These are phyloP conservation scores for Nicotiana attenuata DNA, from an alignment of 257 asterid species.

Conservation along the genomic window DNA sequence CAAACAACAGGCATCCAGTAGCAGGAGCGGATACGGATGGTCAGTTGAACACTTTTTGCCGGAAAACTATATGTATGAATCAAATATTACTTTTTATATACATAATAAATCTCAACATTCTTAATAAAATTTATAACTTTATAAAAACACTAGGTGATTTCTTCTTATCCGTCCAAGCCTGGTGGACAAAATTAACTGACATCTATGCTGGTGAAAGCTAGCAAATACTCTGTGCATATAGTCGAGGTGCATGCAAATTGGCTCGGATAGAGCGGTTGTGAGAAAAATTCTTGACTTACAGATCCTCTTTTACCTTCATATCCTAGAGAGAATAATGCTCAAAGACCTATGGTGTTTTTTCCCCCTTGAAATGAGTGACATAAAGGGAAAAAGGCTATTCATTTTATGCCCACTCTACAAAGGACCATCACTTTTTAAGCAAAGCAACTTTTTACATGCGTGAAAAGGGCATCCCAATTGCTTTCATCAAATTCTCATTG, in stretches of 20 bases:
- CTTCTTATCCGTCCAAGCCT: accelerated
- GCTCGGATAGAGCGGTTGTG: too few species aligned
- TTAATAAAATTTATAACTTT: too few species aligned
- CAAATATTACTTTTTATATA: too few species aligned
- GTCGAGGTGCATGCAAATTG: too few species aligned
- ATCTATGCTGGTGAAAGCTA: too few species aligned
- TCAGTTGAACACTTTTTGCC: accelerated
- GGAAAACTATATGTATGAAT: too few species aligned
- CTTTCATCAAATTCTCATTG: neutral
- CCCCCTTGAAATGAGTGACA: neutral
- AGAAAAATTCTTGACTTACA: too few species aligned
- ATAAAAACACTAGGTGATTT: too few species aligned
- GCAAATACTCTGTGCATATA: too few species aligned
- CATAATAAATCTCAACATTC: too few species aligned
- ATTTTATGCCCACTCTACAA: conserved; percentile 7
- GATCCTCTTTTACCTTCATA: neutral
- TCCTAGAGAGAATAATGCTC: neutral
- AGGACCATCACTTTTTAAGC: conserved; percentile 2
- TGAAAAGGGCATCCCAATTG: conserved; percentile 1
- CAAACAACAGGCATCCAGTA: neutral
- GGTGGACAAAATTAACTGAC: accelerated
- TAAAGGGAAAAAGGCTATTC: neutral
- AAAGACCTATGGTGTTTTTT: neutral
- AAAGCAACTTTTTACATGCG: conserved; percentile 5
- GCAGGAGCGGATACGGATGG: neutral